Percentiles rank a stretch among this genome's conserved stretches.
phyloP scores from a whole-genome alignment of 2,329 filamentous ascomycete genomes.

The Ascochyta clinopodiicola region DNA sequence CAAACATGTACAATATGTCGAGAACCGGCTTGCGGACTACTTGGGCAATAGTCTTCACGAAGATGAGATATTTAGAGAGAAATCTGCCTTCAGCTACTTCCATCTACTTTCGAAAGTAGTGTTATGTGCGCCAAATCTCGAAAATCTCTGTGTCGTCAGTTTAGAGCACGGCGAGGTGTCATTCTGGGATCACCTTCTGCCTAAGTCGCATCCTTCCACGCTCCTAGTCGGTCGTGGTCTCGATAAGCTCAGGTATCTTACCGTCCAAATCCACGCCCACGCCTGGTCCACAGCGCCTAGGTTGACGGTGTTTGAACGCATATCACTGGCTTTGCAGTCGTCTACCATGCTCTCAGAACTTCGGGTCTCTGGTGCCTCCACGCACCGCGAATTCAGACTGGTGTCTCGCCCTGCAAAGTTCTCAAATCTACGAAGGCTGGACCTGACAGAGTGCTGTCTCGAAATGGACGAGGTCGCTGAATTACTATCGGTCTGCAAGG shows the following conservation, averaged over 20 bases:
- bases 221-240: constrained; percentile 7
- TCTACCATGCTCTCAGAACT: constrained; percentile 23
- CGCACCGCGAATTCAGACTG: not conserved
- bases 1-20: constrained; percentile 30
- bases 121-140: constrained; percentile 24
- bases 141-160: constrained; percentile 31
- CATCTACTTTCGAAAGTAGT: constrained; percentile 28
- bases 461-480: constrained; percentile 15
- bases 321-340: constrained; percentile 13
- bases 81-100: constrained; percentile 26
- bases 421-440: constrained; percentile 24
- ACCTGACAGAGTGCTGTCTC: constrained; percentile 27
- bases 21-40: constrained; percentile 34
- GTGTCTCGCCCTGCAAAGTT: not conserved
- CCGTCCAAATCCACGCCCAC: constrained; percentile 24
- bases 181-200: constrained; percentile 29
- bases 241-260: constrained; percentile 23
- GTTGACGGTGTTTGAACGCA: constrained; percentile 8
- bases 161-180: constrained; percentile 27
- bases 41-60: constrained; percentile 25
- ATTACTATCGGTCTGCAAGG: constrained; percentile 19
- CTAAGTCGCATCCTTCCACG: not conserved
- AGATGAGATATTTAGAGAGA: constrained; percentile 6
- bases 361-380: constrained; percentile 19
- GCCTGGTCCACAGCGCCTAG: not conserved